A percentile compares a stretch with the other conserved stretches of the same genome.
These are phyloP conservation scores for Microbotryomycetes sp. DNA, from an alignment of 1,284 basidiomycete species.

Conservation along the genomic window DNA sequence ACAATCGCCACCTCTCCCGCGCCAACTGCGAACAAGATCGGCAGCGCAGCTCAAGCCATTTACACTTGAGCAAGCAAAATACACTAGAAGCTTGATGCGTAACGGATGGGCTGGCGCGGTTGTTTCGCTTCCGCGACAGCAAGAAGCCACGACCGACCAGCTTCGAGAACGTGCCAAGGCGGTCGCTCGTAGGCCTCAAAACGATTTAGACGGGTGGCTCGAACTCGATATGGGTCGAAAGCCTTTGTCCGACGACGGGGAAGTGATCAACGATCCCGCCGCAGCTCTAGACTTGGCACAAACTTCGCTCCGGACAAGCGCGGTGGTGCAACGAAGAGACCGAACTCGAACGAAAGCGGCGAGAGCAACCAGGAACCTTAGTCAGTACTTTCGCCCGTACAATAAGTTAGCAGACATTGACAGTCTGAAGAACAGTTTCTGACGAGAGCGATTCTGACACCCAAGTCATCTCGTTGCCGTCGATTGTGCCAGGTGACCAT, in stretches of 20 bases:
- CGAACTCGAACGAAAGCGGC: neutral
- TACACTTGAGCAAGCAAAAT: conserved; percentile 39
- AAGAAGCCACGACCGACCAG: conserved; percentile 13
- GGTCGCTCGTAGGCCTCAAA: neutral
- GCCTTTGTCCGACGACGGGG: neutral
- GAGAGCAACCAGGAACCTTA: neutral
- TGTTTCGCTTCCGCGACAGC: conserved; percentile 31
- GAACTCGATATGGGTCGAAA: conserved; percentile 19
- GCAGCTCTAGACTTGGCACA: neutral
- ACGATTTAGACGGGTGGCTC: conserved; percentile 29
- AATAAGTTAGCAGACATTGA: no score
- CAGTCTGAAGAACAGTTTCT: no score
- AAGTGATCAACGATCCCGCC: no score
- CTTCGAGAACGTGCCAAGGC: conserved; percentile 14
- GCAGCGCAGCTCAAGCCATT: conserved; percentile 42
- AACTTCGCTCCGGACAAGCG: neutral
- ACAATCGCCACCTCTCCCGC: neutral
- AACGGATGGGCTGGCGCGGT: conserved; percentile 44
- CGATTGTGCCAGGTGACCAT: no score
- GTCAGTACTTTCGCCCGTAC: neutral
- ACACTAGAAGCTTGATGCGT: conserved; percentile 38
- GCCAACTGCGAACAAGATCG: conserved; percentile 38
- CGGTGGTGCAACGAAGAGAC: neutral
- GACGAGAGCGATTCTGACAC: no score
- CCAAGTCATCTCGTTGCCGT: no score